Evolutionary conservation across 129 eudicot genomes (phyloP).

Genomic region (Ambrosia trifida): DNA sequence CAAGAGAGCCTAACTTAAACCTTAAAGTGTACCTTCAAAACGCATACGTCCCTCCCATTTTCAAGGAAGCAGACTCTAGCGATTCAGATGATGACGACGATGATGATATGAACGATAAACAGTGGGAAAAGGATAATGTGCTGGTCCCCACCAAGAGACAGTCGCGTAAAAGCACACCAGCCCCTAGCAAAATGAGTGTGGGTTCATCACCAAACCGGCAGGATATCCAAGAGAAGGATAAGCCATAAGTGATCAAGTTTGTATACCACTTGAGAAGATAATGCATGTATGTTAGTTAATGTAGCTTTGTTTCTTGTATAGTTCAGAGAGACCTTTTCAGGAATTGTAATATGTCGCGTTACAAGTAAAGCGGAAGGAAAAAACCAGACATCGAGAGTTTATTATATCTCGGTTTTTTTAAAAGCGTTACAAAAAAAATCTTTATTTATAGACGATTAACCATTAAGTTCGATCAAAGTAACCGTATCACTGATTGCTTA

Average conservation of each 20-base stretch:
- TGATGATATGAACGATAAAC: not conserved
- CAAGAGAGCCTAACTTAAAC: constrained; percentile 82
- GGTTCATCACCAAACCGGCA: constrained; percentile 60
- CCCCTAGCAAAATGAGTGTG: constrained; percentile 69
- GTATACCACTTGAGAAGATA: constrained; percentile 25
- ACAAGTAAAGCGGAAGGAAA: too few species aligned
- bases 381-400: too few species aligned
- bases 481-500: too few species aligned
- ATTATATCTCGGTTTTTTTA: too few species aligned
- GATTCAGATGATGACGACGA: constrained; percentile 35
- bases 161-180: constrained; percentile 77
- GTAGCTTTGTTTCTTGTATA: too few species aligned
- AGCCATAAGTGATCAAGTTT: constrained; percentile 24
- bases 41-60: constrained; percentile 77
- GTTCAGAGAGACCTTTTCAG: too few species aligned
- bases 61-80: constrained; percentile 53
- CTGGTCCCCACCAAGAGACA: constrained; percentile 78
- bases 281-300: not conserved
- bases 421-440: too few species aligned
- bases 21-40: constrained; percentile 75
- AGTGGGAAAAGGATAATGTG: constrained; percentile 48
- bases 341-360: too few species aligned
- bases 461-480: too few species aligned
- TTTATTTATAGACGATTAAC: too few species aligned
- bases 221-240: constrained; percentile 39